phyloP scores from a whole-genome alignment of 495 filamentous ascomycete genomes.

The Darksidea phi region DNA sequence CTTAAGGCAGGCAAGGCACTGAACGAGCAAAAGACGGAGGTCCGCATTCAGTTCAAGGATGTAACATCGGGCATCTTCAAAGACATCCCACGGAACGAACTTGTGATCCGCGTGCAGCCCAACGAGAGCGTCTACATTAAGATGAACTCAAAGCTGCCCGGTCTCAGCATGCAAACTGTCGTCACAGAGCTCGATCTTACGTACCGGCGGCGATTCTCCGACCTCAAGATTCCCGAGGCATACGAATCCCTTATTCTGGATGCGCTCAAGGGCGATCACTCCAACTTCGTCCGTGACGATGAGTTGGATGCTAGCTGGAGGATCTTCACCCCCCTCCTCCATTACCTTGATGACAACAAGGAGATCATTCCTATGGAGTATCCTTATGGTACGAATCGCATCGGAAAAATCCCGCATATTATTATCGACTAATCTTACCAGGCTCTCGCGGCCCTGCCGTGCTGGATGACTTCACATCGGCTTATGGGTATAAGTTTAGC shows the following conservation, averaged over 20 bases:
- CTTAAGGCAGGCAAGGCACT: slow-evolving; percentile 98
- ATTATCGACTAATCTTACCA: slow-evolving; percentile 42
- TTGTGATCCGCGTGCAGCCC: slow-evolving; percentile 98
- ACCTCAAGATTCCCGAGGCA: slow-evolving; percentile 98
- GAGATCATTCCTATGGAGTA: slow-evolving; percentile 99
- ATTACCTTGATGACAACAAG: slow-evolving; percentile 98
- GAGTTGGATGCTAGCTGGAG: slow-evolving; percentile 98
- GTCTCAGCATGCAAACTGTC: slow-evolving; percentile 98
- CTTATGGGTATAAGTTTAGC: slow-evolving; percentile 98
- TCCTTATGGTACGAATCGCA: slow-evolving; percentile 77
- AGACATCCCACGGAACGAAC: slow-evolving; percentile 98
- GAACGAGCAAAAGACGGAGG: slow-evolving; percentile 99
- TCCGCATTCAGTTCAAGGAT: slow-evolving; percentile 98
- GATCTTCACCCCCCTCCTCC: slow-evolving; percentile 94
- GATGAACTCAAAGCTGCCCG: slow-evolving; percentile 99
- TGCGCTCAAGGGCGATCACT: slow-evolving; percentile 97
- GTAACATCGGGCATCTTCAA: slow-evolving; percentile 99
- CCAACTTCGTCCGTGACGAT: slow-evolving; percentile 99
- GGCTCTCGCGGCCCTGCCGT: slow-evolving; percentile 95
- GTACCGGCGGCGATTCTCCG: slow-evolving; percentile 96
- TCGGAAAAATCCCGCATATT: slow-evolving; percentile 10
- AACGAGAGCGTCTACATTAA: slow-evolving; percentile 99
- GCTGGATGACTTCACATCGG: slow-evolving; percentile 95
- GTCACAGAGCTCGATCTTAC: slow-evolving; percentile 98
- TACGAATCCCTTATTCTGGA: slow-evolving; percentile 98